Conservation (phyloP, 1,139 yeast species). For the Pichia sp. region DNA sequence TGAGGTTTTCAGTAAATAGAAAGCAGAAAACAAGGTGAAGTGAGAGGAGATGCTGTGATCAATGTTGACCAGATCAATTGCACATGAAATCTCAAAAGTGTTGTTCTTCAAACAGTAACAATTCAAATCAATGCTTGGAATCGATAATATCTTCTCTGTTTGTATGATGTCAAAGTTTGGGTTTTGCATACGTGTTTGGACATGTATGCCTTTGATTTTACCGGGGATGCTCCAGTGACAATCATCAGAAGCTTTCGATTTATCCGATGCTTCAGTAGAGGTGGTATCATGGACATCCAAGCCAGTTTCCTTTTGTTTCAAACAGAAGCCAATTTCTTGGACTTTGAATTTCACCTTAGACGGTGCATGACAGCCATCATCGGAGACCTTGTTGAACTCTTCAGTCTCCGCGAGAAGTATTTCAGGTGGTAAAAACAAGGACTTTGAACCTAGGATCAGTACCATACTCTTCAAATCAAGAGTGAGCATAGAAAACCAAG, state of each 20-base stretch:
- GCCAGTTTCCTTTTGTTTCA: constrained; percentile 12
- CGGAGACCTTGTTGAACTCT: constrained; percentile 13
- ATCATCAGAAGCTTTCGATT: constrained; percentile 10
- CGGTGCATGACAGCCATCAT: constrained; percentile 5
- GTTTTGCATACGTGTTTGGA: constrained; percentile 5
- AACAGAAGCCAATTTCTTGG: constrained; percentile 17
- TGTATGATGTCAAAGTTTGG: neutral
- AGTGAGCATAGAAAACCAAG: constrained; percentile 37
- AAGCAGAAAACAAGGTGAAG: constrained; percentile 47
- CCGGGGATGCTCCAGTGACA: constrained; percentile 13
- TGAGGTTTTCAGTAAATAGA: constrained; percentile 45
- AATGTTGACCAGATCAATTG: constrained; percentile 3
- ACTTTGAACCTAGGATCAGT: constrained; percentile 49
- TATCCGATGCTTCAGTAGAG: constrained; percentile 3
- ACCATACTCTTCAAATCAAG: constrained; percentile 30
- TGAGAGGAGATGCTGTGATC: constrained; percentile 37
- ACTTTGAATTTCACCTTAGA: constrained; percentile 16
- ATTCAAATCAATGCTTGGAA: constrained; percentile 9
- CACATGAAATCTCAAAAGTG: constrained; percentile 7
- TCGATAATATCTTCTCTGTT: constrained; percentile 4
- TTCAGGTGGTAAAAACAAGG: constrained; percentile 42
- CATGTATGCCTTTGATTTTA: constrained; percentile 1
- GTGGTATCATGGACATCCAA: constrained; percentile 4
- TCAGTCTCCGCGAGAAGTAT: constrained; percentile 7
- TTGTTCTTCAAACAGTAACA: constrained; percentile 11